Base-by-base conservation (phyloP, 768 basidiomycete species). In the Holtermanniella nyarrowii region DNA sequence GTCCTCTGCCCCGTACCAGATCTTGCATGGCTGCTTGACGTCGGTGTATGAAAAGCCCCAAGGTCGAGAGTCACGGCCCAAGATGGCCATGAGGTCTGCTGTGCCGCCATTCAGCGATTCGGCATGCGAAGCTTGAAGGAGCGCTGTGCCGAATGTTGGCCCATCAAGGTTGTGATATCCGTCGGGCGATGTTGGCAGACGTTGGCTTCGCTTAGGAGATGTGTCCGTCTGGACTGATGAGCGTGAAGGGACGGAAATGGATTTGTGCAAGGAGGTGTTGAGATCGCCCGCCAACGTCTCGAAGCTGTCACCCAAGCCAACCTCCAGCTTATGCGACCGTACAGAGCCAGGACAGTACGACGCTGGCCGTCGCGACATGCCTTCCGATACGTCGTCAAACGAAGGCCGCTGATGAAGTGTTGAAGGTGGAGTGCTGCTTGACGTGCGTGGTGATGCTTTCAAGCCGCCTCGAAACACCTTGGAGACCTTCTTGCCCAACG, bases 1-100 rank as follows among this genome's bases (percentile, higher is more conserved):
- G 70, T 99, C 93, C 57, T 77, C 80, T 60, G 89, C 86, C 2
- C 93, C 93, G 58, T 89, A 89, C 88, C 88, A 96, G 39, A 99
- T 82, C 41, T 79, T 80, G 43, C 87, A 84, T 24, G 73, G 76
- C 62, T 85, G 83, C 13, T 80, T 80, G 58, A 91, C 85, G 20
- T 85, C 78, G 14, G 78, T 70, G 66, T 96, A 96, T 10, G 82
- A 83, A 73, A 95, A 91, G 0, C 88, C 93, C 86, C 86, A 88
- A 1, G 86, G 82, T 56, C 82, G 81, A 42, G 85, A 82, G 20
- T 58, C 52, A 5, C 88, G 87, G 62, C 91, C 89, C 49, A 96
- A 76, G 66, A 99, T 93, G 61, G 88, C 84, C 54, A 96, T 68
- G 14, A 99, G 78, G 73, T 99, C 95, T 51, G 82, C 79, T 61